Evolutionary conservation across 306 rosid genomes (phyloP), one percentile per base, ranked within the genome.

Genomic region (Citrullus mucosospermus): DNA sequence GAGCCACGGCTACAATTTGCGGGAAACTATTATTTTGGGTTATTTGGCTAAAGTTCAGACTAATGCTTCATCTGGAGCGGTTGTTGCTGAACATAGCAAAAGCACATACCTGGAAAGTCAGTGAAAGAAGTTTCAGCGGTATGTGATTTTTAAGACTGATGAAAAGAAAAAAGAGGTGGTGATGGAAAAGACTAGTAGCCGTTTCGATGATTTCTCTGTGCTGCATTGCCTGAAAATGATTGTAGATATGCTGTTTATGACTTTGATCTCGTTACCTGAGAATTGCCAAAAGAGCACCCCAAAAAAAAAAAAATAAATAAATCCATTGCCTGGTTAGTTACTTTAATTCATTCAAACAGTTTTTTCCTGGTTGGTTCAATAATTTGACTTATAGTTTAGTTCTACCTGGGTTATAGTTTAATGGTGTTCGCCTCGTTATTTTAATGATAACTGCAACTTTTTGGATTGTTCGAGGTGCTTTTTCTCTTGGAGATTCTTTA

Each of bases 21-120:
- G 70, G 56, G 8, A 44, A 22, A 8, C 25, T 11, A 15, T 1
- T 30, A 16, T 5, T 65, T 65, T 48, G 46, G 18, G 36, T 12
- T 6, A 38, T 38, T 61, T 4, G 55, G 41, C 63, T 38, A 30
- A 32, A 15, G 22, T 80, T 54, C 41, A 88, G 93, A 79, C 87
- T 75, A 87, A 90, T 79, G 89, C 93, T 78, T 91, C 90, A 12
- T 91, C 96, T 20, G 98, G 96, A 85, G 89, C 88, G 93, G 97
- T 93, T 43, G 90, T 88, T 74, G 89, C 85, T 53, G 96, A 88
- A 80, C 83, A 90, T 57, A 85, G 93, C 76, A 82, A 89, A 78
- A 85, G 56, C 86, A 85, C 89, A 32, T 91, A 79, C 86, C 74
- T 79, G 54, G 9, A 12, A 48, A 48, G 3, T 48, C 36, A 32